Base-by-base conservation (phyloP, 2,329 filamentous ascomycete species). In the Delphinella strobiligena region DNA sequence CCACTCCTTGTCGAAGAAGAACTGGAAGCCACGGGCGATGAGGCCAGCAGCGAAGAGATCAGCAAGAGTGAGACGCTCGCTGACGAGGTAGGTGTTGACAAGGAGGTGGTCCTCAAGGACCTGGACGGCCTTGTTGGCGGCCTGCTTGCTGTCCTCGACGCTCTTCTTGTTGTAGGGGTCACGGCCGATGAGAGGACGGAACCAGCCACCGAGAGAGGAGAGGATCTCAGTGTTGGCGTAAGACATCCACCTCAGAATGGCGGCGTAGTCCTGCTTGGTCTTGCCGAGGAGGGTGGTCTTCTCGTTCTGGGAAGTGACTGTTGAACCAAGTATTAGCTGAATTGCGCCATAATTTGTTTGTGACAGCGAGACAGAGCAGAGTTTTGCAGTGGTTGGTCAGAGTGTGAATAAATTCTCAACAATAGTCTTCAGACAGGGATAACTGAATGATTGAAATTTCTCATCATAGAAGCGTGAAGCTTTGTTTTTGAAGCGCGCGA, bases 181-280 rank as follows among this genome's bases (percentile, higher is more conserved):
- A 56, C 72, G 69, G 61, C 91, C 91, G 53, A 86, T 63, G 52
- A 96, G 79, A 53, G 91, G 91, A 52, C 75, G 75, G 78, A 83
- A 91, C 85, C 86, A 95, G 61, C 64, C 72, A 67, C 72, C 80
- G 51, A 96, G 68, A 50, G 68, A 63, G 49, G 75, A 63, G 52
- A 94, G 73, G 57, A 95, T 63, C 73, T 98, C 89, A 45, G 68
- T 63, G 79, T 96, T 98, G 77, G 82, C 83, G 70, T 80, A 96
- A 51, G 89, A 96, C 81, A 95, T 80, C 91, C 91, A 98, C 69
- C 83, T 85, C 62, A 98, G 75, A 67, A 98, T 98, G 54, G 88
- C 88, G 56, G 91, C 91, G 68, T 96, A 87, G 79, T 98, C 91
- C 75, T 98, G 89, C 82, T 98, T 98, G 71, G 88, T 98, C 82